Evolutionary conservation across 1,284 basidiomycete genomes (phyloP), one percentile per base, ranked within the genome.

Genomic region (Leccinum fallax): DNA sequence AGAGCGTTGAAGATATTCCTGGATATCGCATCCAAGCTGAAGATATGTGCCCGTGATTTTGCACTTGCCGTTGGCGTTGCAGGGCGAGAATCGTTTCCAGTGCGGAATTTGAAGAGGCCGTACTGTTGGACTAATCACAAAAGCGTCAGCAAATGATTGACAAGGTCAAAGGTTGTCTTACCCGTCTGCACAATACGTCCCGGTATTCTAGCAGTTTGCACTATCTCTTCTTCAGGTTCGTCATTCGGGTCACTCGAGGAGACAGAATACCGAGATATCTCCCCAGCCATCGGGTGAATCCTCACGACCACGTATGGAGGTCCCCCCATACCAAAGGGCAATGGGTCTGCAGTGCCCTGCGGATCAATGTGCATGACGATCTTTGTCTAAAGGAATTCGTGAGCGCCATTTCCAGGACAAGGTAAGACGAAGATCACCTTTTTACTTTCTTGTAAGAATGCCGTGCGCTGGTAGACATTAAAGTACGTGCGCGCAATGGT

Each of bases 291-390:
- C 2, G 93, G 91, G 65, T 93, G 90, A 3, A 94, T 78, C 56
- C 88, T 81, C 56, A 93, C 85, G 30, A 91, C 79, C 16, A 92
- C 88, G 64, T 88, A 87, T 0, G 93, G 93, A 13, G 89, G 83
- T 16, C 79, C 81, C 10, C 79, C 81, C 32, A 89, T 79, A 5
- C 88, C 89, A 64, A 93, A 88, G 2, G 90, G 88, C 60, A 95
- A 80, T 2, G 87, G 85, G 69, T 93, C 91, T 15, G 91, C 89
- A 16, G 84, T 79, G 1, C 90, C 90, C 13, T 83, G 71, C 19
- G 87, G 84, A 72, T 95, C 92, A 60, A 96, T 85, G 65, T 95
- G 92, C 49, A 96, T 81, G 8, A 93, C 87, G 19, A 94, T 84
- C 78, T 95, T 95, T n/a, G 89, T 91, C 93, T 95, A 68, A 8